Conservation (phyloP, 768 basidiomycete species). For the Suillus occidentalis region DNA sequence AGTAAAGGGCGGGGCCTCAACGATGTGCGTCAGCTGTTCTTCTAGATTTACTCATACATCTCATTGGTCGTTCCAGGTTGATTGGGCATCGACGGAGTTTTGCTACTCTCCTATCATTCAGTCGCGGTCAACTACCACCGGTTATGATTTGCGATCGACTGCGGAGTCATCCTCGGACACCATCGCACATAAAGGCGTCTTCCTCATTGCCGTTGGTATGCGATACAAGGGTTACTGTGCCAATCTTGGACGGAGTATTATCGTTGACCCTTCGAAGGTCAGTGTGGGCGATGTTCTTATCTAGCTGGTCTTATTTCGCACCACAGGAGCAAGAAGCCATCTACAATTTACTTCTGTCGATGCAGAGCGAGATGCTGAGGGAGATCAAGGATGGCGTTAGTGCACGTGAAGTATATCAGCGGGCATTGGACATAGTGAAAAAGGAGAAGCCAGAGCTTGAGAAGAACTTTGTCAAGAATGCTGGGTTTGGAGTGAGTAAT, state of each 20-base stretch:
- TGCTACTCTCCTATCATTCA: constrained; percentile 96
- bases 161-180: constrained; percentile 83
- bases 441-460: constrained; percentile 82
- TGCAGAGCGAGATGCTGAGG: constrained; percentile 75
- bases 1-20: constrained; percentile 69
- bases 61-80: constrained; percentile 52
- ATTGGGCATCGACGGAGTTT: constrained; percentile 90
- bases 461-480: constrained; percentile 81
- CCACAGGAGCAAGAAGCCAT: constrained; percentile 87
- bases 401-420: constrained; percentile 80
- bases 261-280: constrained; percentile 91
- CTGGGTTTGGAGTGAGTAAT: constrained; percentile 81
- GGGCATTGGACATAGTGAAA: constrained; percentile 66
- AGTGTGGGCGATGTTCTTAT: constrained; percentile 12
- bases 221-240: constrained; percentile 92
- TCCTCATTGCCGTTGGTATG: constrained; percentile 84
- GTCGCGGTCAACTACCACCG: constrained; percentile 77
- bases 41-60: background rate
- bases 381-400: constrained; percentile 78
- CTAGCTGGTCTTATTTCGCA: constrained; percentile 1
- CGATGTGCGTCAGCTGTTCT: constrained; percentile 53
- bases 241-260: constrained; percentile 91
- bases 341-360: constrained; percentile 72
- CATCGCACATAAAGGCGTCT: constrained; percentile 85
- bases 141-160: constrained; percentile 86